These are phyloP conservation scores for Saccharomycopsis sp. DNA, from an alignment of 805 yeast species.

Conservation along the genomic window DNA sequence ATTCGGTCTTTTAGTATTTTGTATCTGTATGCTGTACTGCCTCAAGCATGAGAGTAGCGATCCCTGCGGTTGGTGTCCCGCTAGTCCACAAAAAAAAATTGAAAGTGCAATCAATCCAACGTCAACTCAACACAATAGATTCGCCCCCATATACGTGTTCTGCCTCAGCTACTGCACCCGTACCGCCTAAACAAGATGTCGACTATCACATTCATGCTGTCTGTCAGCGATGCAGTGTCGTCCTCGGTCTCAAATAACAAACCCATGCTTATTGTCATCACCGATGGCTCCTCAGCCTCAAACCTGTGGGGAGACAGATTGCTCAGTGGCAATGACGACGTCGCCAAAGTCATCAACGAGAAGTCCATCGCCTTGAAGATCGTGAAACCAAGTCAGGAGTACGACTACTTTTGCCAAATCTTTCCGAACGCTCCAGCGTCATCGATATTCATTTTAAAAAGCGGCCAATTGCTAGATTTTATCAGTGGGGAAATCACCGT, in stretches of 20 bases:
- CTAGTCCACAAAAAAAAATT: not conserved
- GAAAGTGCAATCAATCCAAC: not conserved
- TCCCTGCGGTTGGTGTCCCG: not conserved
- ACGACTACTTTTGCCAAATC: slow-evolving; percentile 42
- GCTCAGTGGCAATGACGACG: not conserved
- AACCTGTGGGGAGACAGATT: not conserved
- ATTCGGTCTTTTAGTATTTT: no score
- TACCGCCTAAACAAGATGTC: no score
- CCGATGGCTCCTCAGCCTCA: not conserved
- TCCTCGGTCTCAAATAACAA: slow-evolving; percentile 3
- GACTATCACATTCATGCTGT: slow-evolving; percentile 4
- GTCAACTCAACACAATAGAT: not conserved
- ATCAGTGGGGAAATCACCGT: slow-evolving; percentile 29
- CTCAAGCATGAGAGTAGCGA: no score
- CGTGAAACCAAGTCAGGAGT: slow-evolving; percentile 35
- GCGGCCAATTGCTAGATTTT: slow-evolving; percentile 38
- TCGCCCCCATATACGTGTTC: not conserved
- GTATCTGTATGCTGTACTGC: no score
- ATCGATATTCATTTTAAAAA: slow-evolving; percentile 44
- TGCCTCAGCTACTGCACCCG: no score
- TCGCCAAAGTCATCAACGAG: not conserved
- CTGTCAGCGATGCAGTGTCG: slow-evolving; percentile 12
- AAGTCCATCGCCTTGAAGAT: slow-evolving; percentile 36
- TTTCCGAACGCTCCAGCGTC: slow-evolving; percentile 46
- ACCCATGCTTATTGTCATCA: slow-evolving; percentile 14